phyloP scores from a whole-genome alignment of 805 yeast species.

The Wickerhamiella sorbophila region DNA sequence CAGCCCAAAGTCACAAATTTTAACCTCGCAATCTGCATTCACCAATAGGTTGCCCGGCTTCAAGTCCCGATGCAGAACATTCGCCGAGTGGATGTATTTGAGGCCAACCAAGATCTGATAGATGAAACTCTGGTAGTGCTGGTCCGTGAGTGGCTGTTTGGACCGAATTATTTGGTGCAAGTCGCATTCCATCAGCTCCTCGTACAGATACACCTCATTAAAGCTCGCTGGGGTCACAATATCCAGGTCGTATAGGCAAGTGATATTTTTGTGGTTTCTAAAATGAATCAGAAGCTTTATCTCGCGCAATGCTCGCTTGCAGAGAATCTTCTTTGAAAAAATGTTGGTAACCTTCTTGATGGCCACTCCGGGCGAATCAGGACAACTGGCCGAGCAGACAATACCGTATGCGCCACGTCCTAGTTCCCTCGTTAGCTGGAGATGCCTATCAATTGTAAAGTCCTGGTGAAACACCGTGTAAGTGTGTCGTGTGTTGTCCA shows the following conservation, averaged over 20 bases:
- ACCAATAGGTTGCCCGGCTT: conserved; percentile 79
- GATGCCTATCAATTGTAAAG: conserved; percentile 78
- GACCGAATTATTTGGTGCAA: conserved; percentile 95
- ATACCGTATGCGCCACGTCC: conserved; percentile 98
- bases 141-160: conserved; percentile 76
- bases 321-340: conserved; percentile 76
- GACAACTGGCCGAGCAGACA: conserved; percentile 68
- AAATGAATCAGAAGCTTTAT: conserved; percentile 81
- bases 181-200: conserved; percentile 97
- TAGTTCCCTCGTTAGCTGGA: conserved; percentile 78
- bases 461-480: conserved; percentile 76
- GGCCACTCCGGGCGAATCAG: conserved; percentile 75
- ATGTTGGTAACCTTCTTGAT: conserved; percentile 93
- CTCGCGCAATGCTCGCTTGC: conserved; percentile 86
- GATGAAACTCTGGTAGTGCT: conserved; percentile 84
- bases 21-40: conserved; percentile 86
- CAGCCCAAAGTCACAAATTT: conserved; percentile 87
- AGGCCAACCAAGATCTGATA: conserved; percentile 85
- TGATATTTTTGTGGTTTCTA: conserved; percentile 91
- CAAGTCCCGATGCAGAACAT: conserved; percentile 82
- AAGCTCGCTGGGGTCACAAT: conserved; percentile 66
- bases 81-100: conserved; percentile 85
- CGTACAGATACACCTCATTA: conserved; percentile 86
- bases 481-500: conserved; percentile 22
- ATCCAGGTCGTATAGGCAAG: conserved; percentile 89